Base-by-base conservation (phyloP, 257 asterid species). In the Ocimum tenuiflorum region DNA sequence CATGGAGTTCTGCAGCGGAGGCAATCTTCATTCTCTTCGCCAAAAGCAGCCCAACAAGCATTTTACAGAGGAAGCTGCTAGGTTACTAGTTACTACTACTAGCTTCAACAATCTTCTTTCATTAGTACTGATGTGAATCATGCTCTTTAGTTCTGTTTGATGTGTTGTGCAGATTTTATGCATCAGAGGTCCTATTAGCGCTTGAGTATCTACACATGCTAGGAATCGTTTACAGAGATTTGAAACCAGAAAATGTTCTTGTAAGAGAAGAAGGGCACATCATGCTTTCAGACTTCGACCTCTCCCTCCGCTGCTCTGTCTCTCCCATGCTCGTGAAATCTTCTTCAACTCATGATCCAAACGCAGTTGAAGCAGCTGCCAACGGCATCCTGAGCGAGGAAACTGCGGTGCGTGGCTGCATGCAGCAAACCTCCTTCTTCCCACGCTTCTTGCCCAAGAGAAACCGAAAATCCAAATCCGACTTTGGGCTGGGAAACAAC, bases 1-100 rank as follows among this genome's bases (percentile, higher is more conserved):
- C 1, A 91, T 91, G 94, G 98, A 91, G 81, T 91, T 86, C 57
- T 91, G 98, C 56, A 86, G 95, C 60, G 98, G 98, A 22, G 98
- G 96, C 19, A 88, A 91, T 78, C 98, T 91, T 41, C 96, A 91
- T 27, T 77, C 91, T n/a, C 90, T 91, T 31, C 75, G 98, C 35
- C 98, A 91, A 69, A 91, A 83, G 75, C 96, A 91, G 79, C 95
- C 95, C 60, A 75, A 76, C 80, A 91, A 81, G 80, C 81, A 85
- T 76, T 91, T 91, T 33, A 42, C 91, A 1, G 98, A 86, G 86
- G 95, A 91, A 61, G 96, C 96, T 52, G 86, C 95, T 7, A 74
- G 90, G 94, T 86, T 20, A 66, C 49, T 75, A 55, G n/a, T n/a
- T 11, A 9, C n/a, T n/a, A n/a, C n/a, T n/a, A 8, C 10, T 11